A percentile compares a stretch with the other conserved stretches of the same genome.
Evolutionary conservation across 352 stramenopile genomes (phyloP).

Genomic region (Phytopythium montanum): DNA sequence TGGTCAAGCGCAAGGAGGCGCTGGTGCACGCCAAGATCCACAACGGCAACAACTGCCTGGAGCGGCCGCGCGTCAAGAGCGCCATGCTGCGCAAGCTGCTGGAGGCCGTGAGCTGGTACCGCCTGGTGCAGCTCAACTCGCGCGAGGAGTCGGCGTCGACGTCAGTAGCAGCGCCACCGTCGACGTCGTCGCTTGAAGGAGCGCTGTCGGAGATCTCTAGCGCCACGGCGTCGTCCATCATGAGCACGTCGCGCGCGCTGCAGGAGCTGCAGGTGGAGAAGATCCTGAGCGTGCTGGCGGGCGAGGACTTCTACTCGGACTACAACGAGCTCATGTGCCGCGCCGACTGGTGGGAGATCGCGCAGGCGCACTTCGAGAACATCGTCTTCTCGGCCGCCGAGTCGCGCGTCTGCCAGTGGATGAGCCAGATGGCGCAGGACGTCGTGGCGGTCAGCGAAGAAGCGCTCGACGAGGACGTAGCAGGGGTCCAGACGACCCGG

Average conservation of each 20-base stretch:
- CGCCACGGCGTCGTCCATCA: constrained; percentile 15
- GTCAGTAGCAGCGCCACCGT: constrained; percentile 29
- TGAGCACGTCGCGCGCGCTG: constrained; percentile 27
- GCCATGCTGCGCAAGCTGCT: constrained; percentile 72
- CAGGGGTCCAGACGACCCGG: constrained; percentile 1
- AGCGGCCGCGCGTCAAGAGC: constrained; percentile 46
- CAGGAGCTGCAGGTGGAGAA: constrained; percentile 72
- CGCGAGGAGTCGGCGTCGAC: constrained; percentile 57
- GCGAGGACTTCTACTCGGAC: constrained; percentile 82
- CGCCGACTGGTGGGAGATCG: constrained; percentile 79
- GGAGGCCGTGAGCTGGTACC: constrained; percentile 83
- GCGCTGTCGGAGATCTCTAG: constrained; percentile 6
- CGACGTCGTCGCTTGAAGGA: constrained; percentile 3
- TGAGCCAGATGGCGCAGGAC: constrained; percentile 63
- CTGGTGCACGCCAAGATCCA: constrained; percentile 46
- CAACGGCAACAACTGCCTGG: constrained; percentile 66
- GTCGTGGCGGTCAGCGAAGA: constrained; percentile 56
- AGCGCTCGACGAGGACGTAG: constrained; percentile 42
- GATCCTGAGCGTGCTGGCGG: constrained; percentile 69
- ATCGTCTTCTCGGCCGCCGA: constrained; percentile 69
- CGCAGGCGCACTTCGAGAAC: constrained; percentile 86
- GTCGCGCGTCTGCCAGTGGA: constrained; percentile 66
- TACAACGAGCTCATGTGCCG: constrained; percentile 78
- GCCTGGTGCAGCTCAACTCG: constrained; percentile 75
- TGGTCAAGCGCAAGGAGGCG: constrained; percentile 43